phyloP scores from a whole-genome alignment of 345 rosid species.

The Dipteronia sinensis region DNA sequence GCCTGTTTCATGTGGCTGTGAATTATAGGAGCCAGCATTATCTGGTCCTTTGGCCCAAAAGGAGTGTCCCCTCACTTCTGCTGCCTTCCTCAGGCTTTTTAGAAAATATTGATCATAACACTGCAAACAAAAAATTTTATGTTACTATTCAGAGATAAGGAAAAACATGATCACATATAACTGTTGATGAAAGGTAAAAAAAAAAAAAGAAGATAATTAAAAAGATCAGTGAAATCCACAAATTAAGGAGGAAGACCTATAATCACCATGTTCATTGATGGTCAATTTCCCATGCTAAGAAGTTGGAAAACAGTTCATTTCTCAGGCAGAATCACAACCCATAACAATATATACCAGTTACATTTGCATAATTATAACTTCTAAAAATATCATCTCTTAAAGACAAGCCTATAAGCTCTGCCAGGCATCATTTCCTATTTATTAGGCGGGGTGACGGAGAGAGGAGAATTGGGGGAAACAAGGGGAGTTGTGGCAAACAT shows the following conservation, averaged over 20 bases:
- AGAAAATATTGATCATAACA: constrained; percentile 86
- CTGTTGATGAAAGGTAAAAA: background rate
- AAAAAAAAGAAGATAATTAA: background rate
- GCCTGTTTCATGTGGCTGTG: constrained; percentile 83
- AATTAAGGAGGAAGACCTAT: background rate
- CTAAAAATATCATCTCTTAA: background rate
- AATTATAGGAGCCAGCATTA: constrained; percentile 82
- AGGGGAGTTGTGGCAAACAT: background rate
- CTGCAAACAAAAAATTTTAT: constrained; percentile 36
- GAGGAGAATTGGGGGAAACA: background rate
- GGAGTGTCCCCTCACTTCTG: constrained; percentile 75
- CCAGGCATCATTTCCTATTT: background rate
- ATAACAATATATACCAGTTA: background rate
- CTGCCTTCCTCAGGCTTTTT: constrained; percentile 78
- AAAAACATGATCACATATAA: background rate
- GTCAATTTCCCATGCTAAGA: background rate
- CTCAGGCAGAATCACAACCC: background rate
- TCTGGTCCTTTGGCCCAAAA: constrained; percentile 95
- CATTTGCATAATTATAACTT: background rate
- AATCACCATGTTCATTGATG: background rate
- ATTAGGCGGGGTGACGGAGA: background rate
- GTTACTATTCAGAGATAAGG: background rate
- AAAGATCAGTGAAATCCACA: background rate
- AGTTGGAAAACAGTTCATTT: background rate
- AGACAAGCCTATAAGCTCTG: background rate